phyloP scores from a whole-genome alignment of 257 asterid genomes.

The Plectranthus barbatus region DNA sequence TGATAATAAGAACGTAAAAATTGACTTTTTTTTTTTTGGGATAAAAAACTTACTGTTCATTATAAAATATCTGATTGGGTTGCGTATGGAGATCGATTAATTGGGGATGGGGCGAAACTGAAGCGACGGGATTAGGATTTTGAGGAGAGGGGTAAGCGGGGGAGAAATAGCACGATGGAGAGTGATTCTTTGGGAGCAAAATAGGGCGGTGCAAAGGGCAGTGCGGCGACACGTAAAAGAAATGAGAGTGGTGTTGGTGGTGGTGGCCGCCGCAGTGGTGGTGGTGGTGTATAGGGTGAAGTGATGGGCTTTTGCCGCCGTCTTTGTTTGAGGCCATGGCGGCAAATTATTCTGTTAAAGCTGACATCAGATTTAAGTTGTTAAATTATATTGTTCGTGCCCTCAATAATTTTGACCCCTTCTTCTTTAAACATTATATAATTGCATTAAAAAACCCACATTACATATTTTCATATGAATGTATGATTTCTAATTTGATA shows the following conservation, averaged over 20 bases:
- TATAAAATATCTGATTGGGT: background rate
- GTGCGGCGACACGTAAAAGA: slow-evolving; percentile 36
- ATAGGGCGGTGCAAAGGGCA: slow-evolving; percentile 53
- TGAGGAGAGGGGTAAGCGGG: slow-evolving; percentile 16
- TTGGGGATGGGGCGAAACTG: slow-evolving; percentile 12
- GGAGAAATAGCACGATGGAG: slow-evolving; percentile 35
- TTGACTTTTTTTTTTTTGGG: too few species aligned
- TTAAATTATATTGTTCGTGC: too few species aligned
- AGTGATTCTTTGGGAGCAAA: slow-evolving; percentile 31
- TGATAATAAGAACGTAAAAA: background rate
- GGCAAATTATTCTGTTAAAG: background rate
- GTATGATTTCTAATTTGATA: too few species aligned
- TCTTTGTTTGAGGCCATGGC: slow-evolving; percentile 9
- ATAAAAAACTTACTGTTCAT: slow-evolving; percentile 19
- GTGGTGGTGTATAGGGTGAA: slow-evolving; percentile 7
- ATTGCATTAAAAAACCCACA: too few species aligned
- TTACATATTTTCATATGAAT: too few species aligned
- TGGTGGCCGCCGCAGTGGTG: slow-evolving; percentile 13
- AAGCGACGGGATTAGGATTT: slow-evolving; percentile 18
- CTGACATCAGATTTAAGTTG: too few species aligned
- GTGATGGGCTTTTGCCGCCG: slow-evolving; percentile 9
- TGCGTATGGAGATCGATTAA: slow-evolving; percentile 8
- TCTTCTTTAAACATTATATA: too few species aligned
- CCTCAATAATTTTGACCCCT: too few species aligned
- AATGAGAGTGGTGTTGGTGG: slow-evolving; percentile 39